A percentile compares a stretch with the other conserved stretches of the same genome.
Evolutionary conservation across 192 early-diverging fungal species (phyloP).

Genomic region (Oehlia diaphana): DNA sequence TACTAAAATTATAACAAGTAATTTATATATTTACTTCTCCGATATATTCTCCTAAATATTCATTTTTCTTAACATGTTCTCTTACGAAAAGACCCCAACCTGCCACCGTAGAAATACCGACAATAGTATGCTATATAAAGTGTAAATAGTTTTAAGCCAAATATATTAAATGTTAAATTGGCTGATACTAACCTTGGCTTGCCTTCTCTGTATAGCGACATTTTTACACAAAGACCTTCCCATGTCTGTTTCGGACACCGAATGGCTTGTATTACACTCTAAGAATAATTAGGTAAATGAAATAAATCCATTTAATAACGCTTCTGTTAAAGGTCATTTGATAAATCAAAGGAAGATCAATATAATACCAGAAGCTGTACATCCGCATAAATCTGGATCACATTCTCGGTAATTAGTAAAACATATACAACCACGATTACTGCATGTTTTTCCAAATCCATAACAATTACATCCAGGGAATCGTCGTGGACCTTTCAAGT

Average conservation of each 20-base stretch:
- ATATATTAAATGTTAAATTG: too few relatives aligned
- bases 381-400: conserved; percentile 27
- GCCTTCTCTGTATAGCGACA: conserved; percentile 8
- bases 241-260: neutral
- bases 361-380: conserved; percentile 19
- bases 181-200: conserved; percentile 10
- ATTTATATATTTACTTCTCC: conserved; percentile 23
- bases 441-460: neutral
- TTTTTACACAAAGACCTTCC: conserved; percentile 17
- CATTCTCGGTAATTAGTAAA: conserved; percentile 29
- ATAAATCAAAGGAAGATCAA: neutral
- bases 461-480: conserved; percentile 28
- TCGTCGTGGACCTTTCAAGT: conserved; percentile 18
- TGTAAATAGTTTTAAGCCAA: neutral
- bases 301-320: too few relatives aligned
- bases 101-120: conserved; percentile 23
- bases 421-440: conserved; percentile 18
- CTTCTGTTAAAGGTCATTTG: neutral
- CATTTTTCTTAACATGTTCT: conserved; percentile 28
- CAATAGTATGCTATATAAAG: conserved; percentile 20
- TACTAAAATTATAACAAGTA: neutral
- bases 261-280: neutral
- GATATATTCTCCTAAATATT: conserved; percentile 28
- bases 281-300: neutral
- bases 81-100: conserved; percentile 28